These are phyloP conservation scores for Blastocystis hominis DNA, from an alignment of 352 stramenopile genomes.

Conservation along the genomic window DNA sequence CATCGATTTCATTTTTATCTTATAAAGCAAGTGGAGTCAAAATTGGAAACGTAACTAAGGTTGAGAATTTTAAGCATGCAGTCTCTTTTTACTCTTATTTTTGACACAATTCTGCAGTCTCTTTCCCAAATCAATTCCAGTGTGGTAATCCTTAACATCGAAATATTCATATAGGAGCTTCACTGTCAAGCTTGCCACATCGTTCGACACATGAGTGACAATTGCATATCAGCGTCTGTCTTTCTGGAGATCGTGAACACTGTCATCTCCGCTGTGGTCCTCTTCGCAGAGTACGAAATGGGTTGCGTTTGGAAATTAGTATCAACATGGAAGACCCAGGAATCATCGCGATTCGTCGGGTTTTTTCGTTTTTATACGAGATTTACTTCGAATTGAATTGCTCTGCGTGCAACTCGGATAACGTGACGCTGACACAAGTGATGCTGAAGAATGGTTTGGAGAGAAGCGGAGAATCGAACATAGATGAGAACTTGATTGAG, in stretches of 20 bases:
- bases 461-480: neutral
- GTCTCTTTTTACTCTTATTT: conserved; percentile 6
- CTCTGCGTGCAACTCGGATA: neutral
- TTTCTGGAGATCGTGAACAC: conserved; percentile 19
- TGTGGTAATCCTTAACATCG: neutral
- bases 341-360: neutral
- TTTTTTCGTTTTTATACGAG: conserved; percentile 43
- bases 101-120: neutral
- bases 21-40: neutral
- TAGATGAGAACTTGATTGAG: conserved; percentile 36
- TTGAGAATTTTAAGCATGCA: neutral
- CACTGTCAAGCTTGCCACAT: conserved; percentile 4
- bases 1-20: conserved; percentile 10
- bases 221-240: neutral
- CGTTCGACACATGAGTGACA: neutral
- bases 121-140: neutral
- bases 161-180: neutral
- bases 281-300: neutral
- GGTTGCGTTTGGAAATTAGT: neutral
- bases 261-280: neutral
- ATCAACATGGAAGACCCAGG: neutral
- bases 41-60: neutral
- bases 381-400: conserved; percentile 37
- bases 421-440: neutral
- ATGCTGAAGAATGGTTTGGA: neutral